A percentile compares a stretch with the other conserved stretches of the same genome.
These are phyloP conservation scores for Penicillium bialowiezense DNA, from an alignment of 495 filamentous ascomycete genomes.

Conservation along the genomic window DNA sequence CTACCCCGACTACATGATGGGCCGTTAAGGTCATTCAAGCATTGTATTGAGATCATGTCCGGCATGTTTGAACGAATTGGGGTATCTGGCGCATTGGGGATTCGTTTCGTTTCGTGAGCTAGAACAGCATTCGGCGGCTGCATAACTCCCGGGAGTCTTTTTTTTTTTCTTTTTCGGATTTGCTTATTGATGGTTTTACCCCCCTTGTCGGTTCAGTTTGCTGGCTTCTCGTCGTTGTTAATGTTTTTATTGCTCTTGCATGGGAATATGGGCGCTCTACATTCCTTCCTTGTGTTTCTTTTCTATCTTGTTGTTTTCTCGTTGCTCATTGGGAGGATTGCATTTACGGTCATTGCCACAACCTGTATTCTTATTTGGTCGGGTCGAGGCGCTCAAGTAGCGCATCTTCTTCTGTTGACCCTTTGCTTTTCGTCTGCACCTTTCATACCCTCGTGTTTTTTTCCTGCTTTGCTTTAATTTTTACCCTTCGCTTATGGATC, in stretches of 20 bases:
- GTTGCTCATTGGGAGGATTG: conserved; percentile 33
- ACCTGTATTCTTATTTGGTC: conserved; percentile 33
- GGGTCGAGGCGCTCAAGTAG: conserved; percentile 20
- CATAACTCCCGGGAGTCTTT: conserved; percentile 42
- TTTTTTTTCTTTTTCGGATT: conserved; percentile 40
- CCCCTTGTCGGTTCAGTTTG: conserved; percentile 9
- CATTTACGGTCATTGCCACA: conserved; percentile 35
- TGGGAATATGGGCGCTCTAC: conserved; percentile 40
- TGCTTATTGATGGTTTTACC: conserved; percentile 21
- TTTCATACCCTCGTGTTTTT: conserved; percentile 29
- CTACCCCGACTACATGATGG: conserved; percentile 62
- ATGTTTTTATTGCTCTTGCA: too few relatives aligned
- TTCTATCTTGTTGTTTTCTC: conserved; percentile 1
- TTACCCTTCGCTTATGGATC: conserved; percentile 10
- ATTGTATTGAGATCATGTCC: conserved; percentile 41
- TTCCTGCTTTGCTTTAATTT: conserved; percentile 15
- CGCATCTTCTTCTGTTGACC: conserved; percentile 26
- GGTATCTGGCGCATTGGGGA: conserved; percentile 47
- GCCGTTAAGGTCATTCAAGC: conserved; percentile 38
- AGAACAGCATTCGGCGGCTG: conserved; percentile 50
- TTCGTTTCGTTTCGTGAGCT: conserved; percentile 39
- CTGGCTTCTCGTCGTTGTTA: conserved; percentile 11
- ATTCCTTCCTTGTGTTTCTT: conserved; percentile 25
- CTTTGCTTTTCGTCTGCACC: conserved; percentile 29
- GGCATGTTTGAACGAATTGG: conserved; percentile 48